Evolutionary conservation across 352 stramenopile genomes (phyloP).

Genomic region (Salisapilia sapeloensis): DNA sequence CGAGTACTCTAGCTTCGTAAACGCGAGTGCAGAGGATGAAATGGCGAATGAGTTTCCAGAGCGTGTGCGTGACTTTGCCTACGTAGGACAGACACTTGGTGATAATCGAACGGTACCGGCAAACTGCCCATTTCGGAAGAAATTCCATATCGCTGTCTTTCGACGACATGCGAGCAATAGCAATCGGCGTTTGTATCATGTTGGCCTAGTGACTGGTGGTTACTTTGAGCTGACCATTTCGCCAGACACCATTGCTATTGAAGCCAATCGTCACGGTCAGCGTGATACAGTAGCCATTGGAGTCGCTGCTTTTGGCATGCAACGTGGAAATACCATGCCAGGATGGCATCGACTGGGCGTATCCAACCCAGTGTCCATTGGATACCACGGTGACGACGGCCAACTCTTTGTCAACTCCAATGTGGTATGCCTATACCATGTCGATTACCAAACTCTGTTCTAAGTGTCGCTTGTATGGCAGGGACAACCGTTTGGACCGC

Average conservation of each 20-base stretch:
- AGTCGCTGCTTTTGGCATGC: too few relatives aligned
- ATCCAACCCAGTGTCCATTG: slow-evolving; percentile 29
- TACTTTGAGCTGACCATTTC: slow-evolving; percentile 72
- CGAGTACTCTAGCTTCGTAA: too few relatives aligned
- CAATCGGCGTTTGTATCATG: slow-evolving; percentile 12
- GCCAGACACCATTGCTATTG: slow-evolving; percentile 6
- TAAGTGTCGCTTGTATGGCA: slow-evolving; percentile 8
- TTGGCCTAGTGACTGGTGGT: slow-evolving; percentile 33
- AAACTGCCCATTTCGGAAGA: slow-evolving; percentile 47
- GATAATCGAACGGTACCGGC: slow-evolving; percentile 49
- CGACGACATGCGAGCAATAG: too few relatives aligned
- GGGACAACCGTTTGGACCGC: slow-evolving; percentile 31
- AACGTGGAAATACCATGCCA: too few relatives aligned
- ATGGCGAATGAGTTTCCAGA: too few relatives aligned
- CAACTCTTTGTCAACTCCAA: slow-evolving; percentile 40
- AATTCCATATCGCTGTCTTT: slow-evolving; percentile 43
- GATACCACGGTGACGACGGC: slow-evolving; percentile 70
- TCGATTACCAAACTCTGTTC: too few relatives aligned
- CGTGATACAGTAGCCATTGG: too few relatives aligned
- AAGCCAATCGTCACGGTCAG: too few relatives aligned
- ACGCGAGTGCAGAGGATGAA: too few relatives aligned
- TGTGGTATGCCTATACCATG: too few relatives aligned
- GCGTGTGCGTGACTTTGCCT: slow-evolving; percentile 40
- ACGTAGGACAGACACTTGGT: slow-evolving; percentile 23
- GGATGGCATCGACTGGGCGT: too few relatives aligned